These are phyloP conservation scores for Diaporthe sp. DNA, from an alignment of 2,329 filamentous ascomycete genomes.

Conservation along the genomic window DNA sequence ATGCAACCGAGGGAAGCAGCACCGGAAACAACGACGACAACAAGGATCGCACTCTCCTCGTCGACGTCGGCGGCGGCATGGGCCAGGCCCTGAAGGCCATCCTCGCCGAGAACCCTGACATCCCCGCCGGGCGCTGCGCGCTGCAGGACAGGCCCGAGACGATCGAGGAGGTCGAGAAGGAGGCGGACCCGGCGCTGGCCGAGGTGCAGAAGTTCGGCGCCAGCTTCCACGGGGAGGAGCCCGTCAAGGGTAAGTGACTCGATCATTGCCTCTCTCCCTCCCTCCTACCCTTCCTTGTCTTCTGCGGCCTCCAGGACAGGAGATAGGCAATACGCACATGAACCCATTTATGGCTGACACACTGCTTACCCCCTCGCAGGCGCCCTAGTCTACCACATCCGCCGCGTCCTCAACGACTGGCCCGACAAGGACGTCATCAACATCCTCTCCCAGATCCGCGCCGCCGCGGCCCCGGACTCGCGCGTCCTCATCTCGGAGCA, in stretches of 20 bases:
- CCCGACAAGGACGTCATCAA: constrained; percentile 42
- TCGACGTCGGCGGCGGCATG: constrained; percentile 43
- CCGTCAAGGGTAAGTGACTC: constrained; percentile 43
- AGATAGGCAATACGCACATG: too few relatives aligned
- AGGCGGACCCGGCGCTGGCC: constrained; percentile 18
- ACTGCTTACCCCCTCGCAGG: constrained; percentile 36
- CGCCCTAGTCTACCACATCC: constrained; percentile 45
- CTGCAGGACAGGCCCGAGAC: constrained; percentile 43
- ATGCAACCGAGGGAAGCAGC: constrained; percentile 26
- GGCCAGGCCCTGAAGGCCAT: constrained; percentile 42
- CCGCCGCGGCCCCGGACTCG: constrained; percentile 41
- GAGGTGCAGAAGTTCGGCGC: constrained; percentile 45
- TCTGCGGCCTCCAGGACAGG: neutral
- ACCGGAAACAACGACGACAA: neutral
- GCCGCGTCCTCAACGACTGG: constrained; percentile 48
- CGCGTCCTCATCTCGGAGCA: constrained; percentile 44
- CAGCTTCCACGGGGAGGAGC: constrained; percentile 46
- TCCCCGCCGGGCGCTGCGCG: constrained; percentile 43
- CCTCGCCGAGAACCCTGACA: constrained; percentile 36
- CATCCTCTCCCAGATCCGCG: constrained; percentile 42
- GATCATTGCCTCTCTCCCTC: neutral
- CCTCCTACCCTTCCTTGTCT: neutral
- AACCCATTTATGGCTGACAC: neutral
- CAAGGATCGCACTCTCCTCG: constrained; percentile 30
- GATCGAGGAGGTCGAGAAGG: constrained; percentile 35